A percentile compares a stretch with the other conserved stretches of the same genome.
Conservation (phyloP, 2,329 filamentous ascomycete genomes). For the Phyllosticta citrichinensis region DNA sequence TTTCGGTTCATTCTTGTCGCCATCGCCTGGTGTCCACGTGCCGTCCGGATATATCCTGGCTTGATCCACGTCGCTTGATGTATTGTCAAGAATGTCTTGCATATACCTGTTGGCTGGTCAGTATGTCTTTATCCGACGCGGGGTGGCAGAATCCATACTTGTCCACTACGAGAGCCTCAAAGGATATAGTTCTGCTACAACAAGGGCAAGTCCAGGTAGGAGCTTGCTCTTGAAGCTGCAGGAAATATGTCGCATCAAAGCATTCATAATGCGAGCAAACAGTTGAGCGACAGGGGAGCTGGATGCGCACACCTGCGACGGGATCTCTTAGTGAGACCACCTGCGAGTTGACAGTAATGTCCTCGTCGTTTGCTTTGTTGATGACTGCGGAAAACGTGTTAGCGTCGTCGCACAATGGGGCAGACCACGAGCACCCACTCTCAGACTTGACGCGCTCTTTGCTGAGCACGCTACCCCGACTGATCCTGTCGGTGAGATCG, state of each 20-base stretch:
- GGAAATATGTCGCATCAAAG: constrained; percentile 85
- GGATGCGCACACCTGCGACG: constrained; percentile 73
- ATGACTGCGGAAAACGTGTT: constrained; percentile 47
- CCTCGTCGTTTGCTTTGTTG: constrained; percentile 71
- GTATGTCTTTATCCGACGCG: constrained; percentile 6
- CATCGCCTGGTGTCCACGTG: constrained; percentile 51
- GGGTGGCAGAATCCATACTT: constrained; percentile 47
- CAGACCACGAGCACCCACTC: constrained; percentile 45
- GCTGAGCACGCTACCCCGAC: constrained; percentile 59
- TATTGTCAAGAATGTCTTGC: constrained; percentile 71
- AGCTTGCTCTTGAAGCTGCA: constrained; percentile 90
- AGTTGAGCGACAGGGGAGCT: constrained; percentile 66
- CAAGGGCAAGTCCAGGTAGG: constrained; percentile 96
- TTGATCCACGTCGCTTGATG: constrained; percentile 62
- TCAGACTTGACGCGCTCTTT: constrained; percentile 76
- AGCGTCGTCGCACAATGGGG: not conserved
- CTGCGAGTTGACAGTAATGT: constrained; percentile 80
- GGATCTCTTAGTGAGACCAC: constrained; percentile 90
- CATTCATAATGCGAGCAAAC: constrained; percentile 85
- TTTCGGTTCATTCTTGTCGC: constrained; percentile 19
- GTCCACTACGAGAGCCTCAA: constrained; percentile 75
- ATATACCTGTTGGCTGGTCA: constrained; percentile 54
- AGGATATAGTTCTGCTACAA: constrained; percentile 74
- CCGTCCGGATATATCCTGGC: constrained; percentile 86
- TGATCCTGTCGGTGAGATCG: constrained; percentile 59